A percentile compares a stretch with the other conserved stretches of the same genome.
Evolutionary conservation across 176 grass and related monocot species (phyloP).

Genomic region (Oryza meyeriana): DNA sequence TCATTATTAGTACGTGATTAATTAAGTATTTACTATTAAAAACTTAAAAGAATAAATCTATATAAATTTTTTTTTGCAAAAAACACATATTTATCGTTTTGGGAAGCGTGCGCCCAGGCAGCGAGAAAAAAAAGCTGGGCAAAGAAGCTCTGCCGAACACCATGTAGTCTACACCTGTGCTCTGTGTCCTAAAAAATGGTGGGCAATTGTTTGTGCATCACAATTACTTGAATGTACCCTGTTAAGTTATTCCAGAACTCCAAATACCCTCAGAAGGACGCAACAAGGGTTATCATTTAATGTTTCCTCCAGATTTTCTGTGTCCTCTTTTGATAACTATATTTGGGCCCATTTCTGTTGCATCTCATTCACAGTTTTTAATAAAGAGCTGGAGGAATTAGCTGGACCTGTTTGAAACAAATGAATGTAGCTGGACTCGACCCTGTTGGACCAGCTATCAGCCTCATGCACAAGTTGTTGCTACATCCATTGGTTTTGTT

Average conservation of each 20-base stretch:
- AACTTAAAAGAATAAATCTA: too few relatives aligned
- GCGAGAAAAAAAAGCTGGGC: too few relatives aligned
- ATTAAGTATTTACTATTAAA: too few relatives aligned
- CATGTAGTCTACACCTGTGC: too few relatives aligned
- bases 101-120: too few relatives aligned
- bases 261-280: not conserved
- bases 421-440: not conserved
- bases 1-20: too few relatives aligned
- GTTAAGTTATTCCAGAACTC: not conserved
- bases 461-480: not conserved
- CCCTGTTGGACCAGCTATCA: not conserved
- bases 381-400: not conserved
- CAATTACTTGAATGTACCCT: not conserved
- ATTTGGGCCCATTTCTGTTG: not conserved
- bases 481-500: not conserved
- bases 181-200: not conserved
- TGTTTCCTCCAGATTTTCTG: not conserved
- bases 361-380: not conserved
- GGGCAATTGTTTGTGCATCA: not conserved
- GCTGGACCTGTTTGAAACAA: not conserved
- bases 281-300: not conserved
- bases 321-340: not conserved
- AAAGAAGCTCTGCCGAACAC: too few relatives aligned
- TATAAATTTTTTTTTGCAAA: too few relatives aligned
- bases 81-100: too few relatives aligned